Percentiles rank a stretch among this genome's conserved stretches.
Conservation (phyloP, 768 basidiomycete genomes). For the Amanita thiersii region DNA sequence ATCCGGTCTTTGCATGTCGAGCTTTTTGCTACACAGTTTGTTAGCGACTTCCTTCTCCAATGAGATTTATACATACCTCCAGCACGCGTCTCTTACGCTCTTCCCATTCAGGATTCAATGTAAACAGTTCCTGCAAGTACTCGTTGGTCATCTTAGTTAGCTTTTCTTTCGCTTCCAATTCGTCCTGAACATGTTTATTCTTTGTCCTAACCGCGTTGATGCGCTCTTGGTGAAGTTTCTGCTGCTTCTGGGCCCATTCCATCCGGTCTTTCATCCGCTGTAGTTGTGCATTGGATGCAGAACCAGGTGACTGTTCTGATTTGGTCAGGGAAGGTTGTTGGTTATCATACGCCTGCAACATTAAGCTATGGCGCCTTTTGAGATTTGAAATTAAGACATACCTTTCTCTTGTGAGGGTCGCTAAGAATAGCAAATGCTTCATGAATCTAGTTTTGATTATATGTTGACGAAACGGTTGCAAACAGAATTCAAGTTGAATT, state of each 20-base stretch:
- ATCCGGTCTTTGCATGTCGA: not conserved
- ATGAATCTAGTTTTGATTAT: constrained; percentile 35
- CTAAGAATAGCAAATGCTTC: constrained; percentile 55
- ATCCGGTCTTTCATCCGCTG: constrained; percentile 40
- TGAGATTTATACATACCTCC: constrained; percentile 27
- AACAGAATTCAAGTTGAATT: not conserved
- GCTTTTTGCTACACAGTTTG: constrained; percentile 2
- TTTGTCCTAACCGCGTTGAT: constrained; percentile 30
- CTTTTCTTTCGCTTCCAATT: constrained; percentile 24
- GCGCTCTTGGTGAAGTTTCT: constrained; percentile 41
- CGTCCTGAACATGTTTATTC: constrained; percentile 26
- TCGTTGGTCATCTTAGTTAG: constrained; percentile 36
- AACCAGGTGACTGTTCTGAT: not conserved
- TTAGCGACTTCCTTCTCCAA: not conserved
- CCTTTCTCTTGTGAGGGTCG: constrained; percentile 48
- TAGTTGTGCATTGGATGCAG: constrained; percentile 6
- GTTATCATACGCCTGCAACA: constrained; percentile 37
- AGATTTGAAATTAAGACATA: constrained; percentile 16
- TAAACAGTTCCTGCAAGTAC: constrained; percentile 46
- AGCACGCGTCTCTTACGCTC: constrained; percentile 42
- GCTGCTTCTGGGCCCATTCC: constrained; percentile 44
- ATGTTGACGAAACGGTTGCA: not conserved
- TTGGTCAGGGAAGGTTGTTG: constrained; percentile 15
- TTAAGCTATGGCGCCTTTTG: not conserved
- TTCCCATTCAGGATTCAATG: constrained; percentile 56